Evolutionary conservation across 176 grass and related monocot species (phyloP).

Genomic region (Oryza punctata): DNA sequence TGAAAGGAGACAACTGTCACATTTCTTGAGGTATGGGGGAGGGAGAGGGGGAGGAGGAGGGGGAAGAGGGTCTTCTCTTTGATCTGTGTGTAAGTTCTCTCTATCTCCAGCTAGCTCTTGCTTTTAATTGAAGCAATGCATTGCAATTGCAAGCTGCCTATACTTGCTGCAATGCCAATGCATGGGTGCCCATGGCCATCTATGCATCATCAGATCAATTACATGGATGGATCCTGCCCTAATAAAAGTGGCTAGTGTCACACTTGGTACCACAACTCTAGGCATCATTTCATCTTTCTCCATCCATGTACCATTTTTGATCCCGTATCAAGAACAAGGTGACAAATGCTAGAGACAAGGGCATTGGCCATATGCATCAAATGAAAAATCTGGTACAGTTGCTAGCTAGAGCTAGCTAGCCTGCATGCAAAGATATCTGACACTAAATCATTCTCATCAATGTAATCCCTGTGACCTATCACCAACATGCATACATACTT

Average conservation of each 20-base stretch:
- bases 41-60: neutral
- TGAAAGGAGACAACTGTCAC: conserved; percentile 51
- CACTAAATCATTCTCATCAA: conserved; percentile 49
- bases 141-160: neutral
- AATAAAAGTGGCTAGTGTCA: conserved; percentile 48
- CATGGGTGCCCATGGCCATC: conserved; percentile 12
- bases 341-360: conserved; percentile 60
- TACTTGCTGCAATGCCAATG: conserved; percentile 2
- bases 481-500: neutral
- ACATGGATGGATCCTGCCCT: conserved; percentile 44
- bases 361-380: conserved; percentile 36
- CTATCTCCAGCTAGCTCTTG: conserved; percentile 37
- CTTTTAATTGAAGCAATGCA: conserved; percentile 45
- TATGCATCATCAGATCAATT: conserved; percentile 8
- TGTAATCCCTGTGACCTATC: conserved; percentile 37
- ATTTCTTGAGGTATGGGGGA: conserved; percentile 52
- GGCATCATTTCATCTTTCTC: conserved; percentile 17
- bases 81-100: neutral
- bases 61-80: neutral
- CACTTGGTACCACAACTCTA: conserved; percentile 44
- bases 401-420: conserved; percentile 31
- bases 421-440: conserved; percentile 48
- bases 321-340: conserved; percentile 35
- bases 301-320: neutral
- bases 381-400: conserved; percentile 48